These are phyloP conservation scores for Allium sativum DNA, from an alignment of 106 monocot genomes.

Conservation along the genomic window DNA sequence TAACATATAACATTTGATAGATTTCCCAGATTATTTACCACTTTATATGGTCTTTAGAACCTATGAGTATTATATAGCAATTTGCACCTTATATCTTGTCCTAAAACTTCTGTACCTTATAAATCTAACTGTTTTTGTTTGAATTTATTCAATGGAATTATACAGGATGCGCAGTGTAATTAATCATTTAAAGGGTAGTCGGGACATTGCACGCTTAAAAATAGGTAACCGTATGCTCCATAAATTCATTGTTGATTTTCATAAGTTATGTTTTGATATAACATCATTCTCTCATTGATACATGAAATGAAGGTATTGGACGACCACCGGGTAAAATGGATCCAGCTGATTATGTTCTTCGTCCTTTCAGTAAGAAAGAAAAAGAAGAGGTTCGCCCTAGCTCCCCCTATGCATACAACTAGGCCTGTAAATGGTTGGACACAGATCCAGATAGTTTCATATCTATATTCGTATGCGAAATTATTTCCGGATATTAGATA, in stretches of 20 bases:
- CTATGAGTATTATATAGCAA: no score
- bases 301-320: constrained; percentile 62
- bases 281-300: neutral
- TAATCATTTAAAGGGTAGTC: constrained; percentile 67
- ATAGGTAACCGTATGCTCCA: constrained; percentile 28
- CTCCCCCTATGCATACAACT: neutral
- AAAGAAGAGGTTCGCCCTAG: constrained; percentile 55
- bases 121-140: no score
- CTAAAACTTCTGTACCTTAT: no score
- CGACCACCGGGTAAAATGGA: constrained; percentile 90
- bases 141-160: neutral
- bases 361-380: constrained; percentile 72
- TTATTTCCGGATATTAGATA: no score
- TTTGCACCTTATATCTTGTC: no score
- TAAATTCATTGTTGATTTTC: neutral
- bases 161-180: constrained; percentile 93
- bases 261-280: neutral
- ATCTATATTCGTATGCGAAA: no score
- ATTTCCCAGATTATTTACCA: no score
- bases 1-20: no score
- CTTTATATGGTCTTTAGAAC: no score
- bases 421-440: no score
- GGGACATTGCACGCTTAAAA: constrained; percentile 85
- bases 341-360: constrained; percentile 64
- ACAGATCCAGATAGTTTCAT: no score